Conservation (phyloP, 495 filamentous ascomycete species). For the Symbiotaphrina buchneri region DNA sequence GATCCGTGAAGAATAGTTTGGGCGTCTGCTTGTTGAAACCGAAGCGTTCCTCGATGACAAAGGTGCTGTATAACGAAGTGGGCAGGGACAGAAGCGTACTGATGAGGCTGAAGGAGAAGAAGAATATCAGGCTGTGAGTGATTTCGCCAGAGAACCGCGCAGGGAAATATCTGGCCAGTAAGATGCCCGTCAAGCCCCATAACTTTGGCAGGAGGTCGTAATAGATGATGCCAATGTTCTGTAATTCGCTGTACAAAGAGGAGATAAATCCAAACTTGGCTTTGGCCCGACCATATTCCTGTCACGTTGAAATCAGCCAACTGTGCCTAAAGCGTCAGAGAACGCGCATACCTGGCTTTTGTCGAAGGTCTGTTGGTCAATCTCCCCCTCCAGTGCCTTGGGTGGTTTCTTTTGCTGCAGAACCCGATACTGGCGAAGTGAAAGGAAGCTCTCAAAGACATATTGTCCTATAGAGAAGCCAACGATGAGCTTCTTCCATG, state of each 20-base stretch:
- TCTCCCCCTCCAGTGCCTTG: conserved; percentile 63
- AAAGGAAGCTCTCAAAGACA: conserved; percentile 65
- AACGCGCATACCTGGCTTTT: conserved; percentile 54
- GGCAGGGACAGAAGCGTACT: conserved; percentile 61
- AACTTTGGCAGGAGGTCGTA: conserved; percentile 76
- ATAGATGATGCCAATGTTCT: conserved; percentile 73
- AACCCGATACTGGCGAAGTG: conserved; percentile 67
- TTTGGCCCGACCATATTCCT: conserved; percentile 89
- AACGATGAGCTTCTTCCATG: conserved; percentile 91
- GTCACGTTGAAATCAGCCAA: neutral
- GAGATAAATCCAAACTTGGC: conserved; percentile 66
- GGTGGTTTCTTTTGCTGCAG: conserved; percentile 59
- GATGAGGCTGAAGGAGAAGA: conserved; percentile 66
- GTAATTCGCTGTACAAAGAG: conserved; percentile 62
- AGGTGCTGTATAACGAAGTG: conserved; percentile 72
- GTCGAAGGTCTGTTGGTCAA: conserved; percentile 77
- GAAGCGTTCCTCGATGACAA: conserved; percentile 89
- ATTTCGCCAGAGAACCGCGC: conserved; percentile 75
- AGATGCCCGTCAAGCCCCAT: conserved; percentile 58
- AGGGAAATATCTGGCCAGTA: conserved; percentile 52
- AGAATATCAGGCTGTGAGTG: conserved; percentile 77
- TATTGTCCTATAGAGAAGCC: conserved; percentile 83
- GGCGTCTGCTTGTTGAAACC: conserved; percentile 97
- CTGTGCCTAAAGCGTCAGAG: neutral
- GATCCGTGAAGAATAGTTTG: conserved; percentile 71